Evolutionary conservation across 2,329 filamentous ascomycete genomes (phyloP).

Genomic region (Penicillium sp.): DNA sequence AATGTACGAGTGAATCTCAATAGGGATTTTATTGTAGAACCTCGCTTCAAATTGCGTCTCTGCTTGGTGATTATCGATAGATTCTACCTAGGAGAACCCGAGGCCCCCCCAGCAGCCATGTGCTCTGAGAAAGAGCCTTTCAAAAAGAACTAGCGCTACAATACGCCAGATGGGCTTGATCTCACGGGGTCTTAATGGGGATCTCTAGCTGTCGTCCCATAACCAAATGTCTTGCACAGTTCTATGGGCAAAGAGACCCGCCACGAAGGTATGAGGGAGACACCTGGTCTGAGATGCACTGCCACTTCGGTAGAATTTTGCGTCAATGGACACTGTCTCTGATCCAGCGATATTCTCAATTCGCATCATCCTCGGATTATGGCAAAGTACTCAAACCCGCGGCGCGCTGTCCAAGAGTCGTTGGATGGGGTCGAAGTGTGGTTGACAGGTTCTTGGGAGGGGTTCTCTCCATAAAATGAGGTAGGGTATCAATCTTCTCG

Average conservation of each 20-base stretch:
- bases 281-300: background rate
- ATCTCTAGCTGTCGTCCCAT: background rate
- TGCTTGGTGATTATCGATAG: background rate
- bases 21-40: too few relatives aligned
- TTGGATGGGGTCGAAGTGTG: background rate
- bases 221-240: background rate
- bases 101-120: background rate
- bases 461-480: background rate
- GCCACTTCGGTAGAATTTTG: background rate
- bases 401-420: background rate
- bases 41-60: background rate
- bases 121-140: background rate
- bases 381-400: background rate
- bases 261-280: background rate
- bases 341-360: too few relatives aligned
- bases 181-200: background rate
- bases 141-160: too few relatives aligned
- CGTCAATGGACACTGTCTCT: too few relatives aligned
- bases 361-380: background rate
- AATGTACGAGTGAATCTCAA: background rate
- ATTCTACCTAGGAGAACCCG: background rate
- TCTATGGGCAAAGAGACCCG: background rate
- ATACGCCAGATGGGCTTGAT: background rate
- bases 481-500: background rate
- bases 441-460: background rate